A percentile compares a stretch with the other conserved stretches of the same genome.
These are phyloP conservation scores for Ogataea wickerhamii DNA, from an alignment of 805 yeast genomes.

Conservation along the genomic window DNA sequence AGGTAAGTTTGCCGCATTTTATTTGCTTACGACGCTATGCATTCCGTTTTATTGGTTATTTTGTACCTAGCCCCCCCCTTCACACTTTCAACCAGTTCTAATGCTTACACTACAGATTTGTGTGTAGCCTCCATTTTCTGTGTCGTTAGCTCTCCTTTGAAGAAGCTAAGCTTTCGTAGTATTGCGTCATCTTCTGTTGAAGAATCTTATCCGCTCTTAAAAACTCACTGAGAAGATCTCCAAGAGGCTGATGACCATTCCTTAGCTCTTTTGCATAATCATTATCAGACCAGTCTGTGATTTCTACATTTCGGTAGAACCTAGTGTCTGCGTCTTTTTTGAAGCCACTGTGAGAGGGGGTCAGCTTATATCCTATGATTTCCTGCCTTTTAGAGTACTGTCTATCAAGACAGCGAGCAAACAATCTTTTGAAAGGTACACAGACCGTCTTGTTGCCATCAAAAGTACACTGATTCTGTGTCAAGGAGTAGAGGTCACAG, in stretches of 20 bases:
- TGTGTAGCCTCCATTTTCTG: too few relatives aligned
- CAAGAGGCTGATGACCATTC: slow-evolving; percentile 4
- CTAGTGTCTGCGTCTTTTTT: slow-evolving; percentile 2
- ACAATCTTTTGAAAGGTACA: slow-evolving; percentile 46
- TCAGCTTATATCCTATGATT: slow-evolving; percentile 28
- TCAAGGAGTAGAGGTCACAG: slow-evolving; percentile 35
- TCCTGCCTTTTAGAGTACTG: slow-evolving; percentile 20
- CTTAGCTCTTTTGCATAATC: slow-evolving; percentile 15
- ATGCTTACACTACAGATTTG: too few relatives aligned
- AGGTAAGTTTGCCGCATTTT: too few relatives aligned
- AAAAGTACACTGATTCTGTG: slow-evolving; percentile 47
- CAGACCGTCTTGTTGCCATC: slow-evolving; percentile 42
- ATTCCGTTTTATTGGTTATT: too few relatives aligned
- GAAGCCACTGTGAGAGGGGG: slow-evolving; percentile 22
- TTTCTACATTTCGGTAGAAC: slow-evolving; percentile 33
- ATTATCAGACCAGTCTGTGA: slow-evolving; percentile 37
- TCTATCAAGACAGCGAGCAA: slow-evolving; percentile 38
- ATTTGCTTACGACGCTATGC: too few relatives aligned
- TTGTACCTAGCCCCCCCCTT: too few relatives aligned
- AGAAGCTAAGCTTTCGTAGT: slow-evolving; percentile 19
- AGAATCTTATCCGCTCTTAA: slow-evolving; percentile 31
- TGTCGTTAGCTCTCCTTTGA: not conserved
- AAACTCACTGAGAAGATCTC: slow-evolving; percentile 25
- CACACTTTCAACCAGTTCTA: too few relatives aligned
- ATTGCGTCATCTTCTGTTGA: slow-evolving; percentile 26